These are phyloP conservation scores for Drechslera avenae DNA, from an alignment of 2,329 filamentous ascomycete species.

Conservation along the genomic window DNA sequence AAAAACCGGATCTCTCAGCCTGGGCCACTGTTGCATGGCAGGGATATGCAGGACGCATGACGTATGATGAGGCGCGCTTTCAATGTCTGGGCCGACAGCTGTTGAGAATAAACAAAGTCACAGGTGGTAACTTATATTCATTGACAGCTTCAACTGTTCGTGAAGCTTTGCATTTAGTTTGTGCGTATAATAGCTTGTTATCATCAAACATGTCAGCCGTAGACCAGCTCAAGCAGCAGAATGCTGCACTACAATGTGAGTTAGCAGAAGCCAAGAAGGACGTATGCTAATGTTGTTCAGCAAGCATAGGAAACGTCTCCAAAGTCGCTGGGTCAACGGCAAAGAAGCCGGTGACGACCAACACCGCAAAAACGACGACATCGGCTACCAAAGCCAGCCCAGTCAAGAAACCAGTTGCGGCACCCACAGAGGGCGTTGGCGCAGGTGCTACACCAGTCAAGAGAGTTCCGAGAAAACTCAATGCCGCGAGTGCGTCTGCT, in stretches of 20 bases:
- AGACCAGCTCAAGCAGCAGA: constrained; percentile 51
- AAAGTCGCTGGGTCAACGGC: constrained; percentile 34
- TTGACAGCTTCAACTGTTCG: no score
- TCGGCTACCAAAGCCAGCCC: constrained; percentile 21
- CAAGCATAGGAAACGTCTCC: constrained; percentile 35
- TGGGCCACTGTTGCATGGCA: constrained; percentile 17
- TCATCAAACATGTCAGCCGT: constrained; percentile 41
- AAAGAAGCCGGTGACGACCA: constrained; percentile 34
- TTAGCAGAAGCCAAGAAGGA: neutral
- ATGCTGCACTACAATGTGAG: constrained; percentile 50
- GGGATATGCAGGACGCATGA: constrained; percentile 21
- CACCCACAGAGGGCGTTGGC: constrained; percentile 7
- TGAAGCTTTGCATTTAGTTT: no score
- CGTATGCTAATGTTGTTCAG: constrained; percentile 20
- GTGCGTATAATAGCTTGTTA: neutral
- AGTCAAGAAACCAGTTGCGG: constrained; percentile 21
- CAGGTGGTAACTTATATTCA: no score
- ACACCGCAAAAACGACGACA: constrained; percentile 23
- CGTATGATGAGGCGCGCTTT: constrained; percentile 23
- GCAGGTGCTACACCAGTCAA: constrained; percentile 32
- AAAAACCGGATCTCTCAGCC: constrained; percentile 28
- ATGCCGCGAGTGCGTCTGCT: constrained; percentile 12
- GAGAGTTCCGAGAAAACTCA: constrained; percentile 27
- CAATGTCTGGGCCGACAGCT: constrained; percentile 13
- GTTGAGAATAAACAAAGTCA: no score